Base-by-base conservation (phyloP, 331 rosid species). In the Quercus tomentella region DNA sequence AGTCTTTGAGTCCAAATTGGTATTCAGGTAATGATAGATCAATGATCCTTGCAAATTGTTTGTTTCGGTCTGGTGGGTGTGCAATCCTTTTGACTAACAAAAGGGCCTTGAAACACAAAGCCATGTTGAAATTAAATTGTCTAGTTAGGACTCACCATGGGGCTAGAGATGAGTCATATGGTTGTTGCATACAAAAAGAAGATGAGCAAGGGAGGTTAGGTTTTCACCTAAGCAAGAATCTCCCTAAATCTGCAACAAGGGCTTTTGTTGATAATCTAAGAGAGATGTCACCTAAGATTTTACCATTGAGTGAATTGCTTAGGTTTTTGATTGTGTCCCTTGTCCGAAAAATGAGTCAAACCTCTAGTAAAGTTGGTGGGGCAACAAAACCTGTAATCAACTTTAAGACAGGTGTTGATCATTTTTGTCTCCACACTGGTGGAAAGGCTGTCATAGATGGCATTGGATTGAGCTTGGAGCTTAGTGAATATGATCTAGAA, bases 361-460 rank as follows among this genome's bases (percentile, higher is more conserved):
- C 70, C 11, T 55, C 84, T 0, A 85, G 83, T 65, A 54, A 81
- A 7, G 55, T 74, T 3, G 71, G 56, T 41, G 81, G 56, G 5
- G 82, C 77, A 12, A 75, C 77, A 15, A 89, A 85, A 37, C 80
- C 97, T 2, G 90, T 87, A 7, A 37, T 94, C 60, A 85, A 93
- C 33, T 90, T 93, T 81, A 90, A 83, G 49, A 85, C 92, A 0
- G 99, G 98, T 9, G 98, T 95, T 12, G 96, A 93, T 26, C 99
- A 95, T 75, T 93, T 95, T 60, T 93, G 98, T 60, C 56, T 95
- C 2, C 99, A 95, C 79, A 91, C 99, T 0, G 99, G 99, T 1
- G 99, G 99, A 18, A 95, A 91, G 70, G 99, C 99, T 0, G 98
- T 95, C 72, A 95, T 95, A 1, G 98, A 95, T 62, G 99, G 97